Conservation (phyloP, 768 basidiomycete species). For the Saitozyma podzolica region DNA sequence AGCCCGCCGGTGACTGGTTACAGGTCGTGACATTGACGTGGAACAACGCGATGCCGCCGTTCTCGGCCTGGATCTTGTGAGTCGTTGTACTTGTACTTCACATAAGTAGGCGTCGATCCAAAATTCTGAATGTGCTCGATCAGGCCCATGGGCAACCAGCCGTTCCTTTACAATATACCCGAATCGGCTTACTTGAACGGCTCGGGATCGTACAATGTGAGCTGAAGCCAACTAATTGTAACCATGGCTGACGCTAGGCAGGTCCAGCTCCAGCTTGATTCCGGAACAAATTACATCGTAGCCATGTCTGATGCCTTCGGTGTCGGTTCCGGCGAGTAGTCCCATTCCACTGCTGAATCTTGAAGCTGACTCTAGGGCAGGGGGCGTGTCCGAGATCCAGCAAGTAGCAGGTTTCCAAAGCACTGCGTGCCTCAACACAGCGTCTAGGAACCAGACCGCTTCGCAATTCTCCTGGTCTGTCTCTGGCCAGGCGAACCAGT, state of each 20-base stretch:
- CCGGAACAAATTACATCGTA: conserved; percentile 32
- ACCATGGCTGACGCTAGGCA: not conserved
- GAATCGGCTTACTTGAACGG: conserved; percentile 22
- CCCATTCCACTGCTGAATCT: too few relatives aligned
- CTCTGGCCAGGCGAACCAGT: conserved; percentile 31
- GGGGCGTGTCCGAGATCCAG: conserved; percentile 44
- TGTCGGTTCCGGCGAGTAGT: conserved; percentile 14
- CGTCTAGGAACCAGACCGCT: conserved; percentile 22
- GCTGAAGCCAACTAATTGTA: too few relatives aligned
- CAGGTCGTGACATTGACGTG: conserved; percentile 36
- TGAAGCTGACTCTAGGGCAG: too few relatives aligned
- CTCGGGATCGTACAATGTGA: conserved; percentile 4
- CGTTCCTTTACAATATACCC: conserved; percentile 31
- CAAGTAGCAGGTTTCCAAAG: conserved; percentile 14
- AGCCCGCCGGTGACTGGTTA: not conserved
- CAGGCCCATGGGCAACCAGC: conserved; percentile 29
- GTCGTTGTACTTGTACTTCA: conserved; percentile 6
- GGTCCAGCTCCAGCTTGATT: conserved; percentile 34
- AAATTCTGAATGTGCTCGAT: not conserved
- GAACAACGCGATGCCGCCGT: conserved; percentile 30
- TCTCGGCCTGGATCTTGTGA: conserved; percentile 35
- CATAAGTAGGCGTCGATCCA: not conserved
- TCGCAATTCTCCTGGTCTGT: conserved; percentile 40
- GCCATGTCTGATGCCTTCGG: conserved; percentile 36
- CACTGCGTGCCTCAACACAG: conserved; percentile 28